Evolutionary conservation across 495 filamentous ascomycete species (phyloP), one percentile per base, ranked within the genome.

Genomic region (Neurospora sp.): DNA sequence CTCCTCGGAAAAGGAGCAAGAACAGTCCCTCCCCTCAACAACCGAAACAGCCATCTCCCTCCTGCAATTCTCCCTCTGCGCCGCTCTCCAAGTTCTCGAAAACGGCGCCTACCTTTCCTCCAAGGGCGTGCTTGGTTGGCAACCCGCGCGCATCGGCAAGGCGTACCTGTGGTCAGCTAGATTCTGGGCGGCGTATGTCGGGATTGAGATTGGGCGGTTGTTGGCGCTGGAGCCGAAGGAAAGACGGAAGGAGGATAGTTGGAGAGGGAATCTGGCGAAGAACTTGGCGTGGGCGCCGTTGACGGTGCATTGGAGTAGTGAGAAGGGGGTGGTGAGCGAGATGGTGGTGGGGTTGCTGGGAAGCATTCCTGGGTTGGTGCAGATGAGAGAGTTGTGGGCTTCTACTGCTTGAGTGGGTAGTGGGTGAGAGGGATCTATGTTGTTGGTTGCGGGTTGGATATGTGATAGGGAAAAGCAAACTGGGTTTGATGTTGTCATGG

Each of bases 281-380:
- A 88, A 89, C 75, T 75, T 84, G 72, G 88, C 88, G 39, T 89
- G 84, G 83, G 86, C 87, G 39, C 88, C 87, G 73, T 78, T 89
- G 72, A 89, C 88, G 48, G 79, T 97, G 38, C 95, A 97, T 84
- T 97, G 92, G 92, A 92, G 92, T 77, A 77, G 90, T 20, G 91
- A 93, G 80, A 83, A 89, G 72, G 93, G 93, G 0, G 77, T 90
- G 14, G 79, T 92, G 69, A 81, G 83, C 71, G 90, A 92, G 62
- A 78, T 81, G 41, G 82, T 81, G 71, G 84, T 97, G 42, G 92
- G 90, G 0, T 78, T 89, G 71, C 83, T 94, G 39, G 92, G 89
- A 16, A 87, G 81, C 71, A 80, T 94, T 48, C 90, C 89, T 0
- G 91, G 92, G 0, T 78, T 90, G 23, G 84, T 92, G 72, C 89